Conservation (phyloP, 345 rosid genomes). For the Gossypium raimondii region DNA sequence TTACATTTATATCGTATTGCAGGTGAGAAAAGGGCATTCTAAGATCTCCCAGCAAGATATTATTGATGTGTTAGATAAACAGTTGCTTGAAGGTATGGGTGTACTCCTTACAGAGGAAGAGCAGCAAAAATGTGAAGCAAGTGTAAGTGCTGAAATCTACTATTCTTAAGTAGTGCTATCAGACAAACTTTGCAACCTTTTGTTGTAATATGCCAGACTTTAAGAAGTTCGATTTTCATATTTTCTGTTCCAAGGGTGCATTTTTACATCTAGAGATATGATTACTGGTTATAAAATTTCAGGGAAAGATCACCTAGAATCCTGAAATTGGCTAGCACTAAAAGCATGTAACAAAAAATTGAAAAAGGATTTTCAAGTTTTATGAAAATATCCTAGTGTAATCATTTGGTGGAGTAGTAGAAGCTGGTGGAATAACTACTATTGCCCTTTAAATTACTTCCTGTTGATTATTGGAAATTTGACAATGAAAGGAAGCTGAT, state of each 20-base stretch:
- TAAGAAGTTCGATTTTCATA: conserved; percentile 1
- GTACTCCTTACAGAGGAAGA: conserved; percentile 96
- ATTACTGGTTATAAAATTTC: neutral
- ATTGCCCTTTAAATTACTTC: neutral
- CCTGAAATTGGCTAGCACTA: neutral
- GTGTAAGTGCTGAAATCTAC: conserved; percentile 40
- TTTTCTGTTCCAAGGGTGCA: neutral
- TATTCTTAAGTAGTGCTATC: conserved; percentile 6
- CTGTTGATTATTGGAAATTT: neutral
- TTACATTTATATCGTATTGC: conserved; percentile 15
- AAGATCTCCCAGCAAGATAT: conserved; percentile 81
- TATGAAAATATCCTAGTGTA: neutral
- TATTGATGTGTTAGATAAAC: conserved; percentile 87
- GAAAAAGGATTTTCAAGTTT: neutral
- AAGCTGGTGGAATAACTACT: neutral
- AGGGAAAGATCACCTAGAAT: neutral
- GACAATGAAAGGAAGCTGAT: conserved; percentile 1
- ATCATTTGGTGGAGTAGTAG: neutral
- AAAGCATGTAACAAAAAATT: neutral
- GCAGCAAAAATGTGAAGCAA: conserved; percentile 84
- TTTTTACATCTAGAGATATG: neutral
- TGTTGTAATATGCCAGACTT: neutral
- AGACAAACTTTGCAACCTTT: neutral
- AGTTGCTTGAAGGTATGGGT: conserved; percentile 98
- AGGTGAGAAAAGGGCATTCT: conserved; percentile 91